A percentile compares a stretch with the other conserved stretches of the same genome.
Conservation (phyloP, 2,329 filamentous ascomycete species). For the Rhynchosporium secalis region DNA sequence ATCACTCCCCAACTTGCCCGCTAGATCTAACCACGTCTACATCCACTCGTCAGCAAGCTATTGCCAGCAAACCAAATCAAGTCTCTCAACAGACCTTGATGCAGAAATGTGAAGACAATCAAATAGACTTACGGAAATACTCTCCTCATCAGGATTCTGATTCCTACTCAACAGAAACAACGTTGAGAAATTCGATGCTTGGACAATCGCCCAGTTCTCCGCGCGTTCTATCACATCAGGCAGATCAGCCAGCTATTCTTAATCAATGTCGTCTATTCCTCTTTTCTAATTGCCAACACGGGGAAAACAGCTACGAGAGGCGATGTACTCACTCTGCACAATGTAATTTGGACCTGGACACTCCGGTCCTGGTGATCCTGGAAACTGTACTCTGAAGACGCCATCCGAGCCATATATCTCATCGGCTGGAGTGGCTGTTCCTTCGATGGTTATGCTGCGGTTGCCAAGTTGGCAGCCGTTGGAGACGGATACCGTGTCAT, state of each 20-base stretch:
- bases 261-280: background rate
- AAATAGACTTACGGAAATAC: conserved; percentile 6
- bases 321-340: conserved; percentile 2
- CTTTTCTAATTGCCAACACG: background rate
- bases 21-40: conserved; percentile 10
- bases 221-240: background rate
- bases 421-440: conserved; percentile 2
- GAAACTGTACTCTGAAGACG: conserved; percentile 12
- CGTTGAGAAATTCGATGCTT: conserved; percentile 12
- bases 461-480: conserved; percentile 14
- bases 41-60: background rate
- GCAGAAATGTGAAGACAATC: too few species aligned
- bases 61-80: background rate
- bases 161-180: conserved; percentile 12
- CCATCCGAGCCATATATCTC: conserved; percentile 8
- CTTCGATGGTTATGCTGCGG: conserved; percentile 7
- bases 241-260: background rate
- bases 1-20: conserved; percentile 9
- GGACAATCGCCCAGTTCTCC: conserved; percentile 9
- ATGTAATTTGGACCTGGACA: conserved; percentile 14
- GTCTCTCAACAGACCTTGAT: too few species aligned
- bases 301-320: background rate
- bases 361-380: background rate
- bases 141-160: conserved; percentile 11
- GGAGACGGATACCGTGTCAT: conserved; percentile 11